Conservation (phyloP, 768 basidiomycete species). For the Leccinum pellstonianum region DNA sequence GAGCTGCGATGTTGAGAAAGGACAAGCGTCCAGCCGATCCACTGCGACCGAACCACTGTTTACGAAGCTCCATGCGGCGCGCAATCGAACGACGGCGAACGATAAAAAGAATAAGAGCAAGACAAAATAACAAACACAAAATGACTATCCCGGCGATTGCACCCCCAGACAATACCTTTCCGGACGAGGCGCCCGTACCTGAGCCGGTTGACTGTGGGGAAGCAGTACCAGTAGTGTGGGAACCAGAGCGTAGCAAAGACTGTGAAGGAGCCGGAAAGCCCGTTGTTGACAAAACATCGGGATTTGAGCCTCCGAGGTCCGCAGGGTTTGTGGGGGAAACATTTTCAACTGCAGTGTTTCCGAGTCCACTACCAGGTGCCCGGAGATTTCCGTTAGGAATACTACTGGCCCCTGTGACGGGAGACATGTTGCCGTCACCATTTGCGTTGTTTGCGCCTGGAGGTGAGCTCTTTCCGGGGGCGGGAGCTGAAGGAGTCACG, state of each 20-base stretch:
- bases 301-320: background rate
- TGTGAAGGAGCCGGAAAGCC: constrained; percentile 2
- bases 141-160: constrained; percentile 48
- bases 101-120: constrained; percentile 40
- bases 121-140: constrained; percentile 29
- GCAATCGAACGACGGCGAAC: constrained; percentile 46
- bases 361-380: background rate
- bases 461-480: background rate
- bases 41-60: constrained; percentile 39
- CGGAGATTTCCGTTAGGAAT: too few species aligned
- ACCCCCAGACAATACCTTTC: constrained; percentile 38
- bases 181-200: constrained; percentile 11
- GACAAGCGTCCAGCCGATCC: background rate
- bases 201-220: constrained; percentile 15
- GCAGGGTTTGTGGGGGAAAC: background rate
- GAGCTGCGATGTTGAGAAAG: constrained; percentile 11
- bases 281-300: background rate
- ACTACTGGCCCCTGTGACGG: background rate
- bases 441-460: background rate
- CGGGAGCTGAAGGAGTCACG: background rate
- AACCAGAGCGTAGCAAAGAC: constrained; percentile 9
- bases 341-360: constrained; percentile 1
- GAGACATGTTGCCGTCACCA: background rate
- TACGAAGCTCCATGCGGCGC: constrained; percentile 43
- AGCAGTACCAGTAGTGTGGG: constrained; percentile 11